These are phyloP conservation scores for Brassica carinata DNA, from an alignment of 345 rosid species.

Conservation along the genomic window DNA sequence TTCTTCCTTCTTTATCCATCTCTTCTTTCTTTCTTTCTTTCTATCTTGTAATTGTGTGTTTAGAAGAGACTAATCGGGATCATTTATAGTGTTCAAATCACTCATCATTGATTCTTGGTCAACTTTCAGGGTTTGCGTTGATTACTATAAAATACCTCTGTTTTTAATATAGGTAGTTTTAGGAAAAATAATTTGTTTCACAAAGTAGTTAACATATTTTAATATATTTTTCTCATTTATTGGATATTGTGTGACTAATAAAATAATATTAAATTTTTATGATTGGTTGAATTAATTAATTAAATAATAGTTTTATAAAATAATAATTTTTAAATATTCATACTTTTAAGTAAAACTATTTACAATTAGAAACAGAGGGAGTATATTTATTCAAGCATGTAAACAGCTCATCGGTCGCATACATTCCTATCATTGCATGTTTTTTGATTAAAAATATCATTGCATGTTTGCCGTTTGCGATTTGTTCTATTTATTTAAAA, in stretches of 20 bases:
- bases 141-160: neutral
- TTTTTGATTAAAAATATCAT: neutral
- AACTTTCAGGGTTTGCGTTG: constrained; percentile 16
- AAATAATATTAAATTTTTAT: no score
- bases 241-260: no score
- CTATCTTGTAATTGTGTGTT: neutral
- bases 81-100: constrained; percentile 21
- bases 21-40: constrained; percentile 18
- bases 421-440: constrained; percentile 16
- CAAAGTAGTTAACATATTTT: no score
- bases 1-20: constrained; percentile 26
- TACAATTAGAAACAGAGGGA: no score
- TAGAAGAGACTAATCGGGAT: neutral
- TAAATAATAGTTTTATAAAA: no score
- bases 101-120: constrained; percentile 25
- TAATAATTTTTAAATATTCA: no score
- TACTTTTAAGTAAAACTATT: no score
- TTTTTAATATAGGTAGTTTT: no score
- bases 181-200: no score
- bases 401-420: constrained; percentile 16
- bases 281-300: no score
- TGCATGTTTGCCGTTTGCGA: constrained; percentile 15
- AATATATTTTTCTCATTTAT: no score
- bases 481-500: neutral
- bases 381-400: neutral